These are phyloP conservation scores for Ceratocystis variospora DNA, from an alignment of 2,329 filamentous ascomycete species.

Conservation along the genomic window DNA sequence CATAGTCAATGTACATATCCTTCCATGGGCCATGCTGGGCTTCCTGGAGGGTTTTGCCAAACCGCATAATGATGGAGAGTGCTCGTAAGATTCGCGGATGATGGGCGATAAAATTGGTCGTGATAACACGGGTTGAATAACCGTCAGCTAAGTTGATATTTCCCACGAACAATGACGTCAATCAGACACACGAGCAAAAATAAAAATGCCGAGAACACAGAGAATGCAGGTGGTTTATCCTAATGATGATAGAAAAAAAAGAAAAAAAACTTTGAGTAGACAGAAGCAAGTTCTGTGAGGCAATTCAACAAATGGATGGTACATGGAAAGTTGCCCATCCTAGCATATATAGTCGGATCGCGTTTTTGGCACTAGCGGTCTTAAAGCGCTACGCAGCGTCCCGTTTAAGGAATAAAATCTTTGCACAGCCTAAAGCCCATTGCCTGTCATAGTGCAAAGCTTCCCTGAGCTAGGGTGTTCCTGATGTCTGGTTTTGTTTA, in stretches of 20 bases:
- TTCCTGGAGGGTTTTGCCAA: conserved; percentile 73
- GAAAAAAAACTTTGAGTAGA: not conserved
- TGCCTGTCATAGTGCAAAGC: not conserved
- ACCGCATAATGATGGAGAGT: conserved; percentile 53
- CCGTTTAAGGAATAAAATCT: conserved; percentile 5
- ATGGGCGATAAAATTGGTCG: not conserved
- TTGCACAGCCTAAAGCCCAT: not conserved
- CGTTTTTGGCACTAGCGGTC: conserved; percentile 6
- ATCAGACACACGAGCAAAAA: not conserved
- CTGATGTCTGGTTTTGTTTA: too few species aligned
- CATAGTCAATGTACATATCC: conserved; percentile 89
- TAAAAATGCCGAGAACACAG: not conserved
- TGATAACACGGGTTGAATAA: not conserved
- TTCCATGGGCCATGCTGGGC: conserved; percentile 79
- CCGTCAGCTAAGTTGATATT: not conserved
- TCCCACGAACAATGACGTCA: not conserved
- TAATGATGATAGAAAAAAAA: not conserved
- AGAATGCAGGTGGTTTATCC: not conserved
- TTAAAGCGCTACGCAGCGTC: not conserved
- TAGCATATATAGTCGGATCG: conserved; percentile 7
- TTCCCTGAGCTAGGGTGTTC: not conserved
- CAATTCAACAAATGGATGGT: not conserved
- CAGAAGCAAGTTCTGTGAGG: not conserved
- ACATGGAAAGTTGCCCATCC: not conserved
- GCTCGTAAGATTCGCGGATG: not conserved